Evolutionary conservation across 2,329 filamentous ascomycete species (phyloP), one percentile per base, ranked within the genome.

Genomic region (Xylaria sp.): DNA sequence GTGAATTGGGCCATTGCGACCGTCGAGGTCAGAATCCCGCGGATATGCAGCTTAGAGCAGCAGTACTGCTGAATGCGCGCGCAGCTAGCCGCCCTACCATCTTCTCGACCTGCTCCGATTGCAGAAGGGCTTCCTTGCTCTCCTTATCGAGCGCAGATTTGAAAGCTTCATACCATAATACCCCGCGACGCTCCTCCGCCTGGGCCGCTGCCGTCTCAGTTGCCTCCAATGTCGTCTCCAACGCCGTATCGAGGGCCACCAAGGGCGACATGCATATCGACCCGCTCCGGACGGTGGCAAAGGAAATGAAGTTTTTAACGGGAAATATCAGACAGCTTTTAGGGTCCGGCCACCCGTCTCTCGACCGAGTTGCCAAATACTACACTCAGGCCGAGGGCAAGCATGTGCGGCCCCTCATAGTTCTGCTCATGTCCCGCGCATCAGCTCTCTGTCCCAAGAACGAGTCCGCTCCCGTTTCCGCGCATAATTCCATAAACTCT

Each of bases 341-440:
- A 15, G 94, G 94, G 5, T 97, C 94, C 0, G 94, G 94, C 5
- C 94, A 99, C 75, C 95, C 95, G 0, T 93, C 94, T 47, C 85
- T 99, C 63, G 95, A 98, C 75, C 94, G 92, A 43, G 94, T 94
- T 28, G 93, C 95, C 55, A 99, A 99, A 79, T 99, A 99, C 83
- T 99, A 99, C 78, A 97, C 95, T 21, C 91, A 94, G 73, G 92
- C 92, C 63, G 93, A 98, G 82, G 95, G 95, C 66, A 99, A 99
- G 81, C 95, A 98, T 78, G 89, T 99, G 70, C 89, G 95, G 69
- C 95, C 95, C 31, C 87, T 97, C 77, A 90, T 99, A 64, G 94
- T 99, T 31, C 86, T 99, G 65, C 88, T 99, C 72, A 98, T 99
- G 94, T 94, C 94, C 65, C 87, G 94, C 75, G 95, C 95, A 4